Conservation (phyloP, 371 early-diverging fungal genomes). For the Mortierella sp. region DNA sequence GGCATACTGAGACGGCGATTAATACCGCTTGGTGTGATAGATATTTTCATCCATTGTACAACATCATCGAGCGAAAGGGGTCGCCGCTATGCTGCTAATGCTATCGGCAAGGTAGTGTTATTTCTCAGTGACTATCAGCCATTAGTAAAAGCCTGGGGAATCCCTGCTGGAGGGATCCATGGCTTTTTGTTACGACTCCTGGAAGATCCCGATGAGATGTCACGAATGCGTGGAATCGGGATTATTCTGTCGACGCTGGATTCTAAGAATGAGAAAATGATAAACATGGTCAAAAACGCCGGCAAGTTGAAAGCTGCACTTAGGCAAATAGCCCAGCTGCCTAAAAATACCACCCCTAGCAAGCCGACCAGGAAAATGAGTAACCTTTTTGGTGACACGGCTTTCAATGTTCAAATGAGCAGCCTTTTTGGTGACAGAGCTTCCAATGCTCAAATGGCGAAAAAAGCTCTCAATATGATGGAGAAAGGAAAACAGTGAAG, state of each 20-base stretch:
- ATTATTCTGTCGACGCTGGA: background rate
- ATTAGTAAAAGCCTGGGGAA: background rate
- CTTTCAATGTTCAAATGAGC: no score
- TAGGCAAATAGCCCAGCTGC: background rate
- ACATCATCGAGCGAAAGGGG: background rate
- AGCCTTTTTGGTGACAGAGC: no score
- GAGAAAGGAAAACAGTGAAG: no score
- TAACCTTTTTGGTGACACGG: no score
- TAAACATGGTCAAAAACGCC: background rate
- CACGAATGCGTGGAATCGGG: background rate
- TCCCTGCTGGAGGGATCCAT: background rate
- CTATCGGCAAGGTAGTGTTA: background rate
- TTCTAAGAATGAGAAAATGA: background rate
- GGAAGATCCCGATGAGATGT: background rate
- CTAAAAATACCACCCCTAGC: no score
- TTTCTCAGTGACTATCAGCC: background rate
- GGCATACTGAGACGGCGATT: background rate
- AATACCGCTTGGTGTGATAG: background rate
- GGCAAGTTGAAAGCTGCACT: background rate
- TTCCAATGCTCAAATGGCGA: no score
- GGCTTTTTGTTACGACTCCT: background rate
- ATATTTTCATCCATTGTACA: background rate
- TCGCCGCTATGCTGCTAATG: background rate
- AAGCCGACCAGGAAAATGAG: no score
- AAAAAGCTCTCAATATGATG: no score